These are phyloP conservation scores for Mortierella sp. DNA, from an alignment of 371 early-diverging fungal genomes.

Conservation along the genomic window DNA sequence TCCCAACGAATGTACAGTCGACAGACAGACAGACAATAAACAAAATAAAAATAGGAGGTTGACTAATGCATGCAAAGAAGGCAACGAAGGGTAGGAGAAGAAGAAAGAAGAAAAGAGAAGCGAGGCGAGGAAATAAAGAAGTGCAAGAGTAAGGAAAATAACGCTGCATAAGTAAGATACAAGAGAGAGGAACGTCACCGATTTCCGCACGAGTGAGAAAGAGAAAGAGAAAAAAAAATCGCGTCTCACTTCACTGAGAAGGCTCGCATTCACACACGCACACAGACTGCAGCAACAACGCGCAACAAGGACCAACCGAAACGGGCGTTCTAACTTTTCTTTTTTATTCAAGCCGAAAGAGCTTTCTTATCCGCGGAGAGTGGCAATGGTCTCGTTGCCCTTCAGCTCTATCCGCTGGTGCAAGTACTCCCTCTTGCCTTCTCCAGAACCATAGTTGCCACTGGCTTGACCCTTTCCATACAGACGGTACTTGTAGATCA, in stretches of 20 bases:
- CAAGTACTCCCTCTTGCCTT: constrained; percentile 79
- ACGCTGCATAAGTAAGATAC: background rate
- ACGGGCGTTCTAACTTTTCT: background rate
- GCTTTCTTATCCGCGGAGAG: background rate
- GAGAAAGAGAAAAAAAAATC: background rate
- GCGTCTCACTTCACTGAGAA: background rate
- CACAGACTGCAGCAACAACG: background rate
- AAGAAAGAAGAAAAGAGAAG: background rate
- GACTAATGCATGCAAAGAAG: constrained; percentile 12
- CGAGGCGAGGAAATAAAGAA: background rate
- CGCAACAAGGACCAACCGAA: background rate
- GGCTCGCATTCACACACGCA: background rate
- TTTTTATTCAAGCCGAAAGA: background rate
- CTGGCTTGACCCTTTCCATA: constrained; percentile 93
- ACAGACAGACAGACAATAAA: too few species aligned
- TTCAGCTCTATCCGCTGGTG: constrained; percentile 74
- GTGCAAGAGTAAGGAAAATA: background rate
- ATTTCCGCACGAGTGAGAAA: background rate
- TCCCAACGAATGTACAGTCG: constrained; percentile 3
- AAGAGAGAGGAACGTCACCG: constrained; percentile 12
- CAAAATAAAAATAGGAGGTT: constrained; percentile 1
- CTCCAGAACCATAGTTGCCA: constrained; percentile 79
- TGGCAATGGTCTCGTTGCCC: constrained; percentile 30
- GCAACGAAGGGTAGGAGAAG: background rate
- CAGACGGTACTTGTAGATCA: constrained; percentile 96